Percentiles rank a stretch among this genome's conserved stretches.
Conservation (phyloP, 768 basidiomycete genomes). For the Mycena sanguinolenta region DNA sequence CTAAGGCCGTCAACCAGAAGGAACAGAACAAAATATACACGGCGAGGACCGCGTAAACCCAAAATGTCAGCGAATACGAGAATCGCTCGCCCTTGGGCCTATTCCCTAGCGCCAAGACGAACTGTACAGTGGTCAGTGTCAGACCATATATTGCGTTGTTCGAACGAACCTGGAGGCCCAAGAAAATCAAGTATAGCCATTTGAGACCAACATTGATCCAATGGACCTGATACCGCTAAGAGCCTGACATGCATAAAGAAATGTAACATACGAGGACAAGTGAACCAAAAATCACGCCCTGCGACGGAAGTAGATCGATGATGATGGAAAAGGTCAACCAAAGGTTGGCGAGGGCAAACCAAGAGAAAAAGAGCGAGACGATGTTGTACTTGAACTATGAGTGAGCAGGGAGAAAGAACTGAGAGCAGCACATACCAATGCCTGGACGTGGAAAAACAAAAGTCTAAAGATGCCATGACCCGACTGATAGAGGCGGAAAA, state of each 20-base stretch:
- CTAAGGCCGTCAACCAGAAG: conserved; percentile 81
- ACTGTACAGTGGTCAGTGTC: conserved; percentile 48
- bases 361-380: conserved; percentile 88
- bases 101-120: conserved; percentile 82
- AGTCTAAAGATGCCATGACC: conserved; percentile 90
- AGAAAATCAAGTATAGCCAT: conserved; percentile 88
- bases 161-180: conserved; percentile 71
- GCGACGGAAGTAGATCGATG: conserved; percentile 81
- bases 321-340: conserved; percentile 94
- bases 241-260: not conserved
- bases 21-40: conserved; percentile 90
- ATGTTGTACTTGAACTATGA: conserved; percentile 76
- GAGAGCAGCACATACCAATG: conserved; percentile 67
- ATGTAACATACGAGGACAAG: conserved; percentile 67
- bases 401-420: not conserved
- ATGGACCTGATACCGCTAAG: conserved; percentile 70
- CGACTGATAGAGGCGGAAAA: conserved; percentile 88
- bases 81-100: conserved; percentile 80
- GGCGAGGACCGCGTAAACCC: conserved; percentile 87
- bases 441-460: conserved; percentile 96
- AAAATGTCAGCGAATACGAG: conserved; percentile 74
- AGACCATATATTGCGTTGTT: conserved; percentile 28
- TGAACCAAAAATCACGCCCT: conserved; percentile 79
- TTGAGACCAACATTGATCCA: conserved; percentile 87
- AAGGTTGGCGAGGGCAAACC: conserved; percentile 93